phyloP scores from a whole-genome alignment of 768 basidiomycete species.

The Serpula lacrymans region DNA sequence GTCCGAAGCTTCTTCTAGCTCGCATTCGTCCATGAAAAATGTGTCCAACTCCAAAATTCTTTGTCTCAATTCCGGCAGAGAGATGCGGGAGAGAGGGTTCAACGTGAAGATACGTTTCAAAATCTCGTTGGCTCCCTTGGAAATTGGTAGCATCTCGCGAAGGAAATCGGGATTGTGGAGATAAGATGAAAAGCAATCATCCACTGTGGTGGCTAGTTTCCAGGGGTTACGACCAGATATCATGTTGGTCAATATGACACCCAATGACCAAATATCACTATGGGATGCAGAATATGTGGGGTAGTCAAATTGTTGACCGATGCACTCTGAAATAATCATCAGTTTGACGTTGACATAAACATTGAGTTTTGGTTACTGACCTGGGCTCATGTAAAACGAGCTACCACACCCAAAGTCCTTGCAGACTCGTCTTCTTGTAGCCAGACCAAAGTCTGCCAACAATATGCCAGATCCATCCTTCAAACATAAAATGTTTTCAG shows the following conservation, averaged over 20 bases:
- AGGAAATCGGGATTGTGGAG: conserved; percentile 62
- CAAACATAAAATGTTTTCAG: conserved; percentile 72
- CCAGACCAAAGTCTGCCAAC: conserved; percentile 79
- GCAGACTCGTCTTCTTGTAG: conserved; percentile 44
- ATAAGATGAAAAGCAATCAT: conserved; percentile 67
- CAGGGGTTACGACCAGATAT: conserved; percentile 77
- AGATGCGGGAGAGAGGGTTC: conserved; percentile 58
- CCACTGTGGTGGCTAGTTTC: conserved; percentile 62
- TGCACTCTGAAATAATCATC: conserved; percentile 44
- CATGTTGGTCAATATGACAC: conserved; percentile 81
- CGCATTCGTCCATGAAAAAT: conserved; percentile 57
- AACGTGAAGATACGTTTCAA: conserved; percentile 71
- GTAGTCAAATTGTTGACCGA: conserved; percentile 39
- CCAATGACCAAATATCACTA: conserved; percentile 68
- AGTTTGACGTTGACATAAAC: conserved; percentile 1
- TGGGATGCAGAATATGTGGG: conserved; percentile 19
- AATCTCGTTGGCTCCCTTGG: conserved; percentile 57
- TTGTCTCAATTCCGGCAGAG: conserved; percentile 56
- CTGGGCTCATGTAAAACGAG: conserved; percentile 67
- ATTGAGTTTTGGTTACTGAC: conserved; percentile 31
- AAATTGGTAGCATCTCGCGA: conserved; percentile 69
- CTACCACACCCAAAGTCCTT: conserved; percentile 58
- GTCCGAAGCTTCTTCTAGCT: conserved; percentile 32
- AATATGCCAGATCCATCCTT: conserved; percentile 49
- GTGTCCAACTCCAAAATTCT: conserved; percentile 53